Base-by-base conservation (phyloP, 116 monocot species). In the Phalaenopsis hybrid region DNA sequence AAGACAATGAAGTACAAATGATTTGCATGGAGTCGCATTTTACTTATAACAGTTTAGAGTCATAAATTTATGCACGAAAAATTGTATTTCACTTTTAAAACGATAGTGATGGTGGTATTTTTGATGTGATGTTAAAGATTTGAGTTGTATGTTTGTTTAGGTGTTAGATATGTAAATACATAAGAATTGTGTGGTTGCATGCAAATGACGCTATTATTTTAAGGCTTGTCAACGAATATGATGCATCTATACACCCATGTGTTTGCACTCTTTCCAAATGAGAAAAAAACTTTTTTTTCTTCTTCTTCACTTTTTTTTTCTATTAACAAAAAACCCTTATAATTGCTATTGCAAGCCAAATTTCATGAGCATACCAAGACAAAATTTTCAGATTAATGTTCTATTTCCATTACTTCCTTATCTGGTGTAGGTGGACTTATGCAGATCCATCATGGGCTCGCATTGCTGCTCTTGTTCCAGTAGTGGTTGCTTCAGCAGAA, bases 391-490 rank as follows among this genome's bases (percentile, higher is more conserved):
- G 72, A 13, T 72, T 72, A 72, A 72, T 72, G 37, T 37, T 37
- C 41, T 41, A 4, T 72, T 72, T 41, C 16, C 72, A 41, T 85
- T 41, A 20, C 70, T 78, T 78, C 63, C 34, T 81, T 65, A 49
- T 77, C 28, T 80, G 75, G 44, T 79, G 74, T 81, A 99, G 99
- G 83, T 99, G 95, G 99, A 94, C 99, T 3, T 99, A 99, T 85
- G 91, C 88, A 73, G 95, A 99, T 89, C 81, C 90, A 8, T 93
- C 93, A 75, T 95, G 99, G 99, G 99, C 95, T 76, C 90, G 99
- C 46, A 93, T 95, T 79, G 95, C 94, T 51, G 84, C 83, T 37
- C 93, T 99, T 77, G 88, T 95, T 80, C 95, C 99, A 5, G 84
- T 94, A 55, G 95, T 99, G 67, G 87, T 99, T 76, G 82, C 90